Evolutionary conservation across 306 rosid species (phyloP), one percentile per base, ranked within the genome.

Genomic region (Parietaria judaica): DNA sequence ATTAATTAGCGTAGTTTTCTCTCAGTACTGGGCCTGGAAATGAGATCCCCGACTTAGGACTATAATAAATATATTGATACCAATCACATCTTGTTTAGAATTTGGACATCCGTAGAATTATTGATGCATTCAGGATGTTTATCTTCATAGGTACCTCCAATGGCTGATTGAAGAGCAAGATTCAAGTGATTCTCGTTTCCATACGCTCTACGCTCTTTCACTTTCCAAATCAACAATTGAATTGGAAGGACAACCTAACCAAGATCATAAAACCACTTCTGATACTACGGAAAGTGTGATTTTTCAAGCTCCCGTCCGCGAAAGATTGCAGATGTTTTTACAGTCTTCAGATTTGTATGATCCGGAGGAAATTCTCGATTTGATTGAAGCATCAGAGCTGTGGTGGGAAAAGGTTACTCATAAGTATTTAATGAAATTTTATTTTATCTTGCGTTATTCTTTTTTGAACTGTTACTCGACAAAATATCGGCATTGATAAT

Each of bases 151-250:
- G 76, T 92, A 88, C 69, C 92, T 92, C 59, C 98, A 86, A 59
- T 92, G 98, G 96, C 81, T 92, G 85, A 88, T 92, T 74, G 98
- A 92, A 84, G 95, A 88, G 54, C 84, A 75, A 76, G 98, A 92
- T 48, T 88, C 84, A 45, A 52, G 45, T 56, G 90, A 88, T 60
- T 72, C 81, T 69, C 94, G 78, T 71, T 84, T 88, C 68, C 98
- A 88, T 76, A 88, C 98, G 0, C 63, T 92, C 63, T 92, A 92
- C 80, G 86, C 96, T 58, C 92, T 92, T 66, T 92, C 98, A 64
- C 89, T 92, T 59, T 86, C 96, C 60, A 88, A 84, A 80, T 88
- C 98, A 70, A 84, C 95, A 11, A 76, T 87, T 54, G 86, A 85
- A 79, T 79, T 80, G 48, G 85, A 77, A 64, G 70, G 70, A 62